Percentiles rank a stretch among this genome's conserved stretches.
phyloP scores from a whole-genome alignment of 1,284 basidiomycete species.

The Lentinula novae-zelandiae region DNA sequence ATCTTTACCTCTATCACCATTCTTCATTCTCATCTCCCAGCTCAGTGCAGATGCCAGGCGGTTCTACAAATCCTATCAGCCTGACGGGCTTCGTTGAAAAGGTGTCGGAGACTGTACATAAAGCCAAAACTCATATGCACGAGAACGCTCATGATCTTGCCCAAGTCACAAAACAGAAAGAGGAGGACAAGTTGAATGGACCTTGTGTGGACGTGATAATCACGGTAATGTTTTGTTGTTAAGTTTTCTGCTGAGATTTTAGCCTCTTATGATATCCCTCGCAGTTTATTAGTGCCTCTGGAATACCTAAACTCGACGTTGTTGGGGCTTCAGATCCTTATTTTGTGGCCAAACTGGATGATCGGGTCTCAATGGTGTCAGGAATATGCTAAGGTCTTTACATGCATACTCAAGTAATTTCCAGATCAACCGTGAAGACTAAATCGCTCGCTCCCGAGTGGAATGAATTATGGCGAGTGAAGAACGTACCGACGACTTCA shows the following conservation, averaged over 20 bases:
- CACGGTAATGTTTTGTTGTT: slow-evolving; percentile 27
- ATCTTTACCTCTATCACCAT: background rate
- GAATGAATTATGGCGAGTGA: slow-evolving; percentile 72
- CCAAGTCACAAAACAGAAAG: slow-evolving; percentile 25
- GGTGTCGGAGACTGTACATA: slow-evolving; percentile 25
- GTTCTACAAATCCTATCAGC: slow-evolving; percentile 30
- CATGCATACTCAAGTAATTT: background rate
- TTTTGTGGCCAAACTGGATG: slow-evolving; percentile 64
- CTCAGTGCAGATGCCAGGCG: slow-evolving; percentile 12
- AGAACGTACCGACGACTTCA: slow-evolving; percentile 63
- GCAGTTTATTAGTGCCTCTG: slow-evolving; percentile 68
- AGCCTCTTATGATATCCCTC: background rate
- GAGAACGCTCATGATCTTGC: slow-evolving; percentile 26
- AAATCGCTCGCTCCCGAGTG: slow-evolving; percentile 62
- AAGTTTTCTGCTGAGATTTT: background rate
- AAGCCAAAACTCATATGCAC: slow-evolving; percentile 20
- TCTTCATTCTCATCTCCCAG: background rate
- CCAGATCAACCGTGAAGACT: slow-evolving; percentile 62
- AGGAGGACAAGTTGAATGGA: slow-evolving; percentile 31
- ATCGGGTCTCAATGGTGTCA: slow-evolving; percentile 60
- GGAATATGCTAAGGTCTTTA: slow-evolving; percentile 10
- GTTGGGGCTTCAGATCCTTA: slow-evolving; percentile 68
- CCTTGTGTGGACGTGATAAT: slow-evolving; percentile 49
- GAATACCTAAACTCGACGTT: slow-evolving; percentile 67
- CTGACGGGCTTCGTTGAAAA: slow-evolving; percentile 33